Percentiles rank a stretch among this genome's conserved stretches.
Conservation (phyloP, 805 yeast genomes). For the Lipomyces chichibuensis region DNA sequence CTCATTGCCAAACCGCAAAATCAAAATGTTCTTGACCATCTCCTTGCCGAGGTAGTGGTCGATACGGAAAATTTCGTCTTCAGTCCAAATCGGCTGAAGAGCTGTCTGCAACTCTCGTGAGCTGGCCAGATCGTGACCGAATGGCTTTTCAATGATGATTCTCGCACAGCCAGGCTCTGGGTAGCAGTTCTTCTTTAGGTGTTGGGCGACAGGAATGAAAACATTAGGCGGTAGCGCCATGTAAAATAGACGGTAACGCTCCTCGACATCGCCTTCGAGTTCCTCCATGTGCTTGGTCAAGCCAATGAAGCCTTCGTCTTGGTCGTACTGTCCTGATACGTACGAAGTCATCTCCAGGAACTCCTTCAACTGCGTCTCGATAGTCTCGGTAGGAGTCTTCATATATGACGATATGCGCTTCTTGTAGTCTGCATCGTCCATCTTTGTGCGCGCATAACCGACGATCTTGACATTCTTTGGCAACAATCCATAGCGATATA, state of each 20-base stretch:
- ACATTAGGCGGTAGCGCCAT: constrained; percentile 95
- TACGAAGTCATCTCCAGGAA: constrained; percentile 72
- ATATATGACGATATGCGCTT: constrained; percentile 67
- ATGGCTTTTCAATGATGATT: constrained; percentile 94
- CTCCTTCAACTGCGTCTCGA: constrained; percentile 51
- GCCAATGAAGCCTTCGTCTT: constrained; percentile 68
- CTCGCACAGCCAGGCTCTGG: constrained; percentile 68
- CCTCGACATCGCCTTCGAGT: constrained; percentile 57
- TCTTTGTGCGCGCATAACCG: constrained; percentile 89
- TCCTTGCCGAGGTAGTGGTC: constrained; percentile 98
- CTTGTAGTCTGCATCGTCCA: constrained; percentile 68
- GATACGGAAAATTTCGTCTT: constrained; percentile 90
- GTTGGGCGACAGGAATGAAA: constrained; percentile 74
- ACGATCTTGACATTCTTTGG: constrained; percentile 71
- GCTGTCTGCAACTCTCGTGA: constrained; percentile 75
- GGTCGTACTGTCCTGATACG: constrained; percentile 78
- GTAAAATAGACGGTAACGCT: constrained; percentile 82
- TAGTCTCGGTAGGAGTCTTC: constrained; percentile 54
- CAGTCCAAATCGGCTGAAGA: constrained; percentile 83
- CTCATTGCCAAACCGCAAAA: constrained; percentile 88
- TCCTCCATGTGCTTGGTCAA: constrained; percentile 59
- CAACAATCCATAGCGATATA: constrained; percentile 70
- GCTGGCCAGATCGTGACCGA: constrained; percentile 85
- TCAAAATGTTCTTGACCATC: constrained; percentile 91
- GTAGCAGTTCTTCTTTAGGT: constrained; percentile 70